Evolutionary conservation across 2,329 filamentous ascomycete species (phyloP), one percentile per base, ranked within the genome.

Genomic region (Apiospora malaysiana): DNA sequence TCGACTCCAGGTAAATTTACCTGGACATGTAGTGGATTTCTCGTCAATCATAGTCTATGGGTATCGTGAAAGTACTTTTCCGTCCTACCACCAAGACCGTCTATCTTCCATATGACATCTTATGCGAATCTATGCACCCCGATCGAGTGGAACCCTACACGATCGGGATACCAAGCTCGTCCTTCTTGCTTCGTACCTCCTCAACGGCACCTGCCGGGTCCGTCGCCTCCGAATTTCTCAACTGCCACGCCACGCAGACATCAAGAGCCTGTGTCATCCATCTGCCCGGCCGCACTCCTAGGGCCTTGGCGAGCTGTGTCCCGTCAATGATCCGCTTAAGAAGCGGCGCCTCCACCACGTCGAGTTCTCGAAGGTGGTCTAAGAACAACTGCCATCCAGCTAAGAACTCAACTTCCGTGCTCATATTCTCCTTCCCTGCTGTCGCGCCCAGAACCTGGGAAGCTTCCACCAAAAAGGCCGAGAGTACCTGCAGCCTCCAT

Each of bases 221-320:
- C 4, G 86, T 88, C 71, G 84, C 85, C 4, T 85, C 85, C 0
- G 94, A 94, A 78, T 98, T 90, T 47, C 93, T 88, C 69, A 98
- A 87, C 81, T 98, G 96, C 94, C 95, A 98, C 72, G 91, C 90
- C 81, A 97, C 89, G 72, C 94, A 93, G 4, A 94, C 85, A 43
- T 97, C 92, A 66, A 97, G 83, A 4, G 94, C 94, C 65, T 87
- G 86, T 69, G 90, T 90, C 87, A 97, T 92, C 95, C 95, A 98
- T n/a, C 86, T 90, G 0, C 94, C 94, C 0, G 93, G 91, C 73
- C 90, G 90, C n/a, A 87, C 83, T 0, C 87, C 89, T 4, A 98
- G 85, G 4, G 88, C 89, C 73, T 90, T 87, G 23, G 90, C 88
- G 25, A 98, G 87, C 69, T 91, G 85, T 49, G 88, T 92, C 21